Evolutionary conservation across 2,329 filamentous ascomycete species (phyloP).

Genomic region (Colletotrichum godetiae): DNA sequence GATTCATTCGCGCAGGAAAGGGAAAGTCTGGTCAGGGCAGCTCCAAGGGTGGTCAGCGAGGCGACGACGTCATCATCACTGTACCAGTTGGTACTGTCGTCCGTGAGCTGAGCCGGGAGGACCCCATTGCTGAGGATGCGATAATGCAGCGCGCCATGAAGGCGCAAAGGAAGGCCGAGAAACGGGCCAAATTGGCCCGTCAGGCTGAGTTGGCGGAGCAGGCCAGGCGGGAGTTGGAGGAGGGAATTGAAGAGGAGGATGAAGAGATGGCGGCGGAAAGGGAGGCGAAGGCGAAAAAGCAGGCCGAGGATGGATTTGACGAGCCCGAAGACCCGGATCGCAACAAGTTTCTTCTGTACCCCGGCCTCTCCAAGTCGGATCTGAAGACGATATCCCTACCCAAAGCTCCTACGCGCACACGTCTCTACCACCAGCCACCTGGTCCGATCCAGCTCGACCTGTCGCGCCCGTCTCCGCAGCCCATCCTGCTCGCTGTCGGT

Average conservation of each 20-base stretch:
- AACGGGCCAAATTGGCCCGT: slow-evolving; percentile 19
- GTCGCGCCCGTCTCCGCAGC: slow-evolving; percentile 80
- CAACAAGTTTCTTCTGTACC: slow-evolving; percentile 88
- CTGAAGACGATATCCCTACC: slow-evolving; percentile 66
- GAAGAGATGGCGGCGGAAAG: slow-evolving; percentile 12
- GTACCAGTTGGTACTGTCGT: slow-evolving; percentile 95
- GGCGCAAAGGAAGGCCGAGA: slow-evolving; percentile 24
- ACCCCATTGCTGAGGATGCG: slow-evolving; percentile 78
- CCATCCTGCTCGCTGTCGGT: slow-evolving; percentile 87
- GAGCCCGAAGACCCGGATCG: slow-evolving; percentile 59
- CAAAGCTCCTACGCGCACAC: slow-evolving; percentile 61
- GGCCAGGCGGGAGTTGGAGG: slow-evolving; percentile 32
- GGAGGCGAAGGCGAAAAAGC: slow-evolving; percentile 4
- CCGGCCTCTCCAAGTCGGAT: slow-evolving; percentile 79
- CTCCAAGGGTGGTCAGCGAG: slow-evolving; percentile 78
- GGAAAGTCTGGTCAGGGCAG: slow-evolving; percentile 85
- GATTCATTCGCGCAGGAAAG: slow-evolving; percentile 78
- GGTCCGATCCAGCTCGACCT: slow-evolving; percentile 80
- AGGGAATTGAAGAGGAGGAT: slow-evolving; percentile 20
- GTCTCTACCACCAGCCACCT: slow-evolving; percentile 74
- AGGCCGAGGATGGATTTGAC: slow-evolving; percentile 49
- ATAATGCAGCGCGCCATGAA: slow-evolving; percentile 39
- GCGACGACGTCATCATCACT: slow-evolving; percentile 87
- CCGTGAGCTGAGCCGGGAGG: slow-evolving; percentile 81
- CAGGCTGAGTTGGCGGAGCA: slow-evolving; percentile 27